A percentile compares a stretch with the other conserved stretches of the same genome.
phyloP scores from a whole-genome alignment of 2,329 filamentous ascomycete genomes.

The Tolypocladium nubicola region DNA sequence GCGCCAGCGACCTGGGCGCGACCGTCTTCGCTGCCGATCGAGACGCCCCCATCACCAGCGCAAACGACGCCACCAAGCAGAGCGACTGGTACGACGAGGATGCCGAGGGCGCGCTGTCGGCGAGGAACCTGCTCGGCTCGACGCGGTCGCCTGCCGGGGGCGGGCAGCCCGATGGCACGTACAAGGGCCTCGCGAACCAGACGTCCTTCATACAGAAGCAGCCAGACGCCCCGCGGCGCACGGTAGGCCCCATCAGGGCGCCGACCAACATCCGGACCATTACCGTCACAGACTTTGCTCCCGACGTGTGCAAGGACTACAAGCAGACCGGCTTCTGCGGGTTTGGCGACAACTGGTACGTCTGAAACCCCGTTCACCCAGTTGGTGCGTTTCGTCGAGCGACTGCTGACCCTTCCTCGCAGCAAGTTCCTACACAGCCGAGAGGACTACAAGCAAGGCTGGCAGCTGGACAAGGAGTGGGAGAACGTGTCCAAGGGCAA shows the following conservation, averaged over 20 bases:
- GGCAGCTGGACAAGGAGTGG: slow-evolving; percentile 94
- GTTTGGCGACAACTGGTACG: slow-evolving; percentile 30
- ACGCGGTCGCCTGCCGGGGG: slow-evolving; percentile 31
- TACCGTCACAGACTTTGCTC: slow-evolving; percentile 81
- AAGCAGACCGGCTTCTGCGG: slow-evolving; percentile 56
- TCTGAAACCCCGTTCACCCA: slow-evolving; percentile 11
- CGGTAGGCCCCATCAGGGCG: slow-evolving; percentile 79
- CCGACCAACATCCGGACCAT: slow-evolving; percentile 84
- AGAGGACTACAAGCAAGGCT: slow-evolving; percentile 79
- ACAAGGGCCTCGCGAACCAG: slow-evolving; percentile 66
- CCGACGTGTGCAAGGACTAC: slow-evolving; percentile 93
- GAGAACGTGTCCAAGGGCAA: slow-evolving; percentile 70
- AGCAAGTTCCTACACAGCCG: slow-evolving; percentile 65
- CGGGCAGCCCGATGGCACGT: slow-evolving; percentile 50
- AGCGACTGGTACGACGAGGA: slow-evolving; percentile 83
- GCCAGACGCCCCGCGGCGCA: slow-evolving; percentile 56
- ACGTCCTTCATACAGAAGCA: slow-evolving; percentile 72
- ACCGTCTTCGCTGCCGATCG: slow-evolving; percentile 52
- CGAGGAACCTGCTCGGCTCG: slow-evolving; percentile 48
- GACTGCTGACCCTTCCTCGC: neutral
- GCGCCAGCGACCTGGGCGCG: slow-evolving; percentile 29
- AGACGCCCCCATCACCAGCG: slow-evolving; percentile 48
- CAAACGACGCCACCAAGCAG: slow-evolving; percentile 82
- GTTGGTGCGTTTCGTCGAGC: slow-evolving; percentile 22
- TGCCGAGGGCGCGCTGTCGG: slow-evolving; percentile 32